Evolutionary conservation across 495 filamentous ascomycete genomes (phyloP), one percentile per base, ranked within the genome.

Genomic region (Cercophora newfieldiana): DNA sequence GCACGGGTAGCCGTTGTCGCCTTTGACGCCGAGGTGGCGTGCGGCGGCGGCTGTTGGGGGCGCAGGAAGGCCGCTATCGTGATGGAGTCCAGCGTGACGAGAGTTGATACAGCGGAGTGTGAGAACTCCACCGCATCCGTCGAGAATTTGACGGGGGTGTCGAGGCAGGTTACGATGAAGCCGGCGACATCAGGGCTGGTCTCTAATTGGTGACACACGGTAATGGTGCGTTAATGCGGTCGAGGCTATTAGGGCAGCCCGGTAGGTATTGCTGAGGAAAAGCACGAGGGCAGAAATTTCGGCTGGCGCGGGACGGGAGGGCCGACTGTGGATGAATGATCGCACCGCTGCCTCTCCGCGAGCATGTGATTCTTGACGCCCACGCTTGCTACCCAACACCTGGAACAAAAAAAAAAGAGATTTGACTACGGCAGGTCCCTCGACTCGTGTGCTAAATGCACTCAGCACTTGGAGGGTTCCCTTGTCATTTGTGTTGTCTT

Each of bases 71-170:
- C 59, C 30, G 66, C 66, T 55, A 70, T 64, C 6, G 74, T 71
- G 77, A 78, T 71, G 33, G 59, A 44, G 47, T 82, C 80, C 80
- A 82, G 80, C 59, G 66, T 81, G 79, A 53, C 66, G 57, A 59
- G 55, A 44, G 65, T 47, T 62, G 64, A 55, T 72, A 73, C 76
- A 64, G 72, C 54, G 72, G 76, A 77, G 76, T 69, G 64, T 66
- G 33, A 60, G 50, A 53, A 74, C 76, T 78, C 76, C 76, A 73
- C 76, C 73, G 73, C 76, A 78, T 49, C 49, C 56, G 31, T 44
- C 33, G 26, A 44, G 47, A 19, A 50, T 49, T 61, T 62, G 63
- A 50, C 51, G 55, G 59, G 29, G 26, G n/a, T 33, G 24, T 33
- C 50, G 47, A 58, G 22, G 57, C 24, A 26, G 54, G 49, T 30